A percentile compares a stretch with the other conserved stretches of the same genome.
Evolutionary conservation across 805 yeast species (phyloP).

Genomic region (Candida incommunis): DNA sequence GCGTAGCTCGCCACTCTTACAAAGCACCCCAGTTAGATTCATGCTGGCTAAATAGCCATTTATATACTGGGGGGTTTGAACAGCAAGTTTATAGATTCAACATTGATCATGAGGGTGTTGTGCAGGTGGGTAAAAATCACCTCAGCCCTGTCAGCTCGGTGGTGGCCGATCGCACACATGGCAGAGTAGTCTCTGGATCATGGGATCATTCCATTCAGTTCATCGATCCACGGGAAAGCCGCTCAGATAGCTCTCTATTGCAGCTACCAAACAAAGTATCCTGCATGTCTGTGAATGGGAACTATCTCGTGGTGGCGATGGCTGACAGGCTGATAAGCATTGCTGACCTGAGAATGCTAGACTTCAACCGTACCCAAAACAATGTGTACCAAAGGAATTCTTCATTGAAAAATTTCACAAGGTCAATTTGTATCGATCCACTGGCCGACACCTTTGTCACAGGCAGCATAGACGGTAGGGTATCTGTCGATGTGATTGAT

Average conservation of each 20-base stretch:
- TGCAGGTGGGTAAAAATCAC: slow-evolving; percentile 21
- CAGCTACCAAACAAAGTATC: slow-evolving; percentile 37
- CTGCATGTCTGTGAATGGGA: slow-evolving; percentile 41
- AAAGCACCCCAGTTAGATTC: not conserved
- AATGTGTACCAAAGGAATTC: not conserved
- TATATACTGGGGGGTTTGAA: slow-evolving; percentile 35
- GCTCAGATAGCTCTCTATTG: slow-evolving; percentile 5
- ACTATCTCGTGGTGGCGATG: slow-evolving; percentile 38
- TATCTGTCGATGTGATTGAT: slow-evolving; percentile 39
- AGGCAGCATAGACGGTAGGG: slow-evolving; percentile 71
- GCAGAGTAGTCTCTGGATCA: slow-evolving; percentile 37
- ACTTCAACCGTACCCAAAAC: no score
- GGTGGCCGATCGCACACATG: slow-evolving; percentile 16
- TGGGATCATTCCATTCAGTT: slow-evolving; percentile 44
- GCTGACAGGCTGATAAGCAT: slow-evolving; percentile 38
- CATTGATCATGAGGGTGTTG: slow-evolving; percentile 37
- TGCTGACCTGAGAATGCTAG: slow-evolving; percentile 27
- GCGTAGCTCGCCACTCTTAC: not conserved
- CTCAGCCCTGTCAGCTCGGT: slow-evolving; percentile 27
- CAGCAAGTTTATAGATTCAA: slow-evolving; percentile 32
- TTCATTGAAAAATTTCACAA: not conserved
- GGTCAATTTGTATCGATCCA: not conserved
- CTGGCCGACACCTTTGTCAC: slow-evolving; percentile 28
- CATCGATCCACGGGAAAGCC: slow-evolving; percentile 28
- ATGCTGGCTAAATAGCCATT: not conserved